phyloP scores from a whole-genome alignment of 495 filamentous ascomycete genomes.

The Tuber umbilicatum region DNA sequence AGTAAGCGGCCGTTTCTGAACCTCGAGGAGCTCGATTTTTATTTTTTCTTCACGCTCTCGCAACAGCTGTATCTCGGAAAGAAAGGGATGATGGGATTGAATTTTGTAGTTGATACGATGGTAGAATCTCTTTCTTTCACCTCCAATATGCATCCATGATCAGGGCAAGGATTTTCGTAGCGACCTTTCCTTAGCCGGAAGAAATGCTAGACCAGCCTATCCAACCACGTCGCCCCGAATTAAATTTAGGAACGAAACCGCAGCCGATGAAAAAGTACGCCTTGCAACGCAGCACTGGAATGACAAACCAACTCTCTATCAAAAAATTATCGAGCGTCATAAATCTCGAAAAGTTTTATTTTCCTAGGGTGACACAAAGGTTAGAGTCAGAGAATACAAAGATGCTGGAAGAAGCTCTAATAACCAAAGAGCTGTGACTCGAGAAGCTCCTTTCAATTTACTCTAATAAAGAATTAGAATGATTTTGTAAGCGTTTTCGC shows the following conservation, averaged over 20 bases:
- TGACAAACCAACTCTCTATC: background rate
- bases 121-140: background rate
- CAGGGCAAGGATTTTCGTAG: background rate
- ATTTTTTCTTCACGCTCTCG: background rate
- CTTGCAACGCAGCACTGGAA: background rate
- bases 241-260: background rate
- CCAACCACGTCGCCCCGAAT: background rate
- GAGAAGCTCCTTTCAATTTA: background rate
- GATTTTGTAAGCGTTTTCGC: background rate
- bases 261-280: background rate
- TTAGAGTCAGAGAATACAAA: background rate
- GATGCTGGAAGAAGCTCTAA: background rate
- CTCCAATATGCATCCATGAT: background rate
- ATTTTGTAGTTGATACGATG: background rate
- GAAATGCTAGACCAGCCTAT: background rate
- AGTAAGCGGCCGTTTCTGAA: background rate
- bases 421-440: background rate
- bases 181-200: background rate
- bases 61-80: background rate
- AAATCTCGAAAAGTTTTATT: background rate
- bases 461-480: background rate
- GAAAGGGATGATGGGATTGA: background rate
- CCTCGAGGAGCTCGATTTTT: background rate
- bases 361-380: background rate
- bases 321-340: background rate